Base-by-base conservation (phyloP, 495 filamentous ascomycete genomes). In the Penicillium simplicissimum region DNA sequence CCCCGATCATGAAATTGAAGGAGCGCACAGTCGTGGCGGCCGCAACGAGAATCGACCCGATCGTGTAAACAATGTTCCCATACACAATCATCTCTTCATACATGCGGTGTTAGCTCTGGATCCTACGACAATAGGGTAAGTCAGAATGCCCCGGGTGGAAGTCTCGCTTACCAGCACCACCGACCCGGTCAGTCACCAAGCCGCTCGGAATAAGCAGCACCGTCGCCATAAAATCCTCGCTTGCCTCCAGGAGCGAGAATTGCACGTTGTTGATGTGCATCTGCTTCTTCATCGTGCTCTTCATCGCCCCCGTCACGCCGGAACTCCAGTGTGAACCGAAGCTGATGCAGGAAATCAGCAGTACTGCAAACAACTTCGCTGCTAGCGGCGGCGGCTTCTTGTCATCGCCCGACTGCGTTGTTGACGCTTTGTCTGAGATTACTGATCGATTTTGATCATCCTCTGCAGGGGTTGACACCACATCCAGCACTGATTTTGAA, bases 221-320 rank as follows among this genome's bases (percentile, higher is more conserved):
- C 0, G 76, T 79, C 1, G 73, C 73, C 74, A 81, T 81, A 49
- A 79, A 81, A 60, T 80, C 72, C 60, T 80, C 78, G 38, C 76
- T 80, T 0, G 76, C 76, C 66, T 78, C 76, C 1, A 81, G 64
- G 3, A 79, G 72, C 0, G 77, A 74, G 61, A 74, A 81, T 45
- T 79, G 74, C 10, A 68, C 70, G 58, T 81, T 81, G 33, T 72
- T 70, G 47, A 78, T 75, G 19, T 75, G 45, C 66, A 79, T 67
- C 73, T 75, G 13, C 75, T 79, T 77, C 55, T 79, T 79, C 3
- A 80, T 70, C 8, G 75, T 79, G 47, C 67, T 80, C 45, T 80
- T 79, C 77, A 80, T 80, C 2, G 77, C 77, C 8, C 76, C 71
- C 1, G 76, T 79, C 0, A 80, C 74, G 9, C 75, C 72, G 15